Evolutionary conservation across 176 grass and related monocot genomes (phyloP).

Genomic region (Aegilops longissima): DNA sequence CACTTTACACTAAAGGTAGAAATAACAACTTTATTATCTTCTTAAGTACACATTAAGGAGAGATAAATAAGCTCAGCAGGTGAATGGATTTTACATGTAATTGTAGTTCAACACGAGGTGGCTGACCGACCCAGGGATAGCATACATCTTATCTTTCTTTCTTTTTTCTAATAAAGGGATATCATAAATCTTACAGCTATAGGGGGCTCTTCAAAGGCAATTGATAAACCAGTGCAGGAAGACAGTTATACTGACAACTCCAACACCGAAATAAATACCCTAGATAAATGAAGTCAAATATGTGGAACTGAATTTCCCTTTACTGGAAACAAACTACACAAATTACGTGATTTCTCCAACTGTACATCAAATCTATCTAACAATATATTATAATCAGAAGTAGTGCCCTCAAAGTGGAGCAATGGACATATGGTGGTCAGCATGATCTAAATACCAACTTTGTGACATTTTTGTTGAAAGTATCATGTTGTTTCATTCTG

Average conservation of each 20-base stretch:
- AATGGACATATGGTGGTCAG: slow-evolving; percentile 28
- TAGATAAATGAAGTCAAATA: slow-evolving; percentile 17
- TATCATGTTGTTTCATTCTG: background rate
- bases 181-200: background rate
- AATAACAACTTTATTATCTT: background rate
- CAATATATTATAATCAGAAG: slow-evolving; percentile 7
- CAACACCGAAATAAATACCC: background rate
- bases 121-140: background rate
- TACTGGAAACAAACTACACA: background rate
- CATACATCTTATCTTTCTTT: background rate
- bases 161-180: background rate
- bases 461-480: background rate
- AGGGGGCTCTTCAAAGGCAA: background rate
- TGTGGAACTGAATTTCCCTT: background rate
- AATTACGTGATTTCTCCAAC: background rate
- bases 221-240: background rate
- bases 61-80: background rate
- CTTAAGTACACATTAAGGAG: background rate
- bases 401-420: slow-evolving; percentile 7
- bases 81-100: background rate
- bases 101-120: background rate
- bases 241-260: background rate
- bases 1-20: background rate
- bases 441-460: slow-evolving; percentile 18
- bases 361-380: background rate